These are phyloP conservation scores for Carnegiea gigantea DNA, from an alignment of 179 eudicot species.

Conservation along the genomic window DNA sequence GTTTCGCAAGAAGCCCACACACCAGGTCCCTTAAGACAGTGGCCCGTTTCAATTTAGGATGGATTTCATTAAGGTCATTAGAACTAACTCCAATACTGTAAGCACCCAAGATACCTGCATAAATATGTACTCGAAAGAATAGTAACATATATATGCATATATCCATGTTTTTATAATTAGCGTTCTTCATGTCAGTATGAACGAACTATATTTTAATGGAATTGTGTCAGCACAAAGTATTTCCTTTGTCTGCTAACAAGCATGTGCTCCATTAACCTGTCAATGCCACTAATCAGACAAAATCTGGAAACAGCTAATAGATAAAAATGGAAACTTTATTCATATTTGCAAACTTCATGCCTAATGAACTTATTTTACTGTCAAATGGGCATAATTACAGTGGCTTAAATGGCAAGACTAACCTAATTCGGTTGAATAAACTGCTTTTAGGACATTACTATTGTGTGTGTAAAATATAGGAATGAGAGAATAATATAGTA, in stretches of 20 bases:
- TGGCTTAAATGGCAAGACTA: too few relatives aligned
- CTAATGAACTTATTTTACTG: too few relatives aligned
- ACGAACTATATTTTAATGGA: constrained; percentile 47
- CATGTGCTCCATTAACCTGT: not conserved
- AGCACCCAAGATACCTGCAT: not conserved
- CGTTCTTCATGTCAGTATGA: constrained; percentile 20
- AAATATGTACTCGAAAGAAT: not conserved
- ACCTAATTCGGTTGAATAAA: too few relatives aligned
- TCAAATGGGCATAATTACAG: too few relatives aligned
- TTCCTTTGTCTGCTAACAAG: not conserved
- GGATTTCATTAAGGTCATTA: not conserved
- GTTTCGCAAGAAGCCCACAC: not conserved
- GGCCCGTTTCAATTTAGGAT: not conserved
- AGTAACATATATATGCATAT: not conserved
- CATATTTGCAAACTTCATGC: too few relatives aligned
- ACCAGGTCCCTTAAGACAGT: not conserved
- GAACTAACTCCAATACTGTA: constrained; percentile 13
- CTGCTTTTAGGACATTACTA: too few relatives aligned
- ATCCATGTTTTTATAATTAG: not conserved
- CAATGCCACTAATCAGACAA: not conserved
- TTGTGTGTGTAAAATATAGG: too few relatives aligned
- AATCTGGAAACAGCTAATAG: not conserved
- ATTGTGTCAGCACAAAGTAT: constrained; percentile 17
- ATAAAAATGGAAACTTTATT: too few relatives aligned
- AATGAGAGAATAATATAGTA: too few relatives aligned